Conservation (phyloP, 2,329 filamentous ascomycete species). For the Teratosphaeria destructans region DNA sequence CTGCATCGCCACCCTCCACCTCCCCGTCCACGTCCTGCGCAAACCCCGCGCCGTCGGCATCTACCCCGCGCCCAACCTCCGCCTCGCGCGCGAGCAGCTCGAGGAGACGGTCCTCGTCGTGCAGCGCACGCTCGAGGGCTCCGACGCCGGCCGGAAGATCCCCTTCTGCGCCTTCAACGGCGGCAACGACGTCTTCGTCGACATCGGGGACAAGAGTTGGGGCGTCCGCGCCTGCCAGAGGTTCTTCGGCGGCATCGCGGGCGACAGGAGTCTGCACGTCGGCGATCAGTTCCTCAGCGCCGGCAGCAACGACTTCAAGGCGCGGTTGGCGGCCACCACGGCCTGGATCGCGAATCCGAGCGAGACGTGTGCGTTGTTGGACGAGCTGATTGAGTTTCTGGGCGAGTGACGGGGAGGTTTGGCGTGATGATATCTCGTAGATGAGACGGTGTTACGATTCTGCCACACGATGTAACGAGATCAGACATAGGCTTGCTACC, state of each 20-base stretch:
- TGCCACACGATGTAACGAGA: no score
- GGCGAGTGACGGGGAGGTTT: background rate
- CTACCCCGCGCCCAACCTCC: conserved; percentile 26
- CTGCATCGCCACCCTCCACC: conserved; percentile 66
- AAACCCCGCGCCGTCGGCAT: conserved; percentile 63
- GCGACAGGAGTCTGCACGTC: conserved; percentile 78
- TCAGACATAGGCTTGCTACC: no score
- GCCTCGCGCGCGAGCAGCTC: conserved; percentile 69
- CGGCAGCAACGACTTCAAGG: conserved; percentile 96
- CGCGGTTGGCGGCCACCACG: conserved; percentile 80
- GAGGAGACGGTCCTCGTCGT: conserved; percentile 94
- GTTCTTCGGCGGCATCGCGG: conserved; percentile 70
- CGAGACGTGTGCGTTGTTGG: conserved; percentile 81
- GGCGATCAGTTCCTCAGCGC: conserved; percentile 93
- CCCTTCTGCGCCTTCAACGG: conserved; percentile 99
- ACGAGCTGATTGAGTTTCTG: conserved; percentile 53
- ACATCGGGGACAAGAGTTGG: conserved; percentile 97
- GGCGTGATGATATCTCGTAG: no score
- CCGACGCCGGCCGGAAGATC: conserved; percentile 54
- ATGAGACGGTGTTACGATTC: no score
- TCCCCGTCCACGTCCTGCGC: conserved; percentile 70
- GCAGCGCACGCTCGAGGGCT: conserved; percentile 83
- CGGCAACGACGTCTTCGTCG: conserved; percentile 93
- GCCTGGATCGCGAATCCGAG: conserved; percentile 91
- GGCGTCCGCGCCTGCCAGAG: conserved; percentile 86